Percentiles rank a stretch among this genome's conserved stretches.
Evolutionary conservation across 1,139 yeast species (phyloP).

Genomic region (Pichiaceae sp.): DNA sequence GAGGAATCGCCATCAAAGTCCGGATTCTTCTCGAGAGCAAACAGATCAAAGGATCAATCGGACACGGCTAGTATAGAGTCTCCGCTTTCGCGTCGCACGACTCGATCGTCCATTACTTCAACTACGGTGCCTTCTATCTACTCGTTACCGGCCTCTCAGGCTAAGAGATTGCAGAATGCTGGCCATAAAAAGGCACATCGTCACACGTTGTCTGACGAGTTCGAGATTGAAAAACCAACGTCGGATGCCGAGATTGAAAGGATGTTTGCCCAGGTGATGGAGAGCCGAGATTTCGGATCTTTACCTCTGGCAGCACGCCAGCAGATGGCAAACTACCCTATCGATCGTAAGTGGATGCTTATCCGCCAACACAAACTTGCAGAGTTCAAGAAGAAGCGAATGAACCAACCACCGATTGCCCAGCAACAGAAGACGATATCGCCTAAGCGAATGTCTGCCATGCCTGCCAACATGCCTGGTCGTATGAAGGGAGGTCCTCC

Average conservation of each 20-base stretch:
- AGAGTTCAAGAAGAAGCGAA: conserved; percentile 50
- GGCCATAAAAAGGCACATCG: conserved; percentile 23
- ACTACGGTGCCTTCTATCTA: conserved; percentile 8
- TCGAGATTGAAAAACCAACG: conserved; percentile 45
- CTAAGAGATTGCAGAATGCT: conserved; percentile 17
- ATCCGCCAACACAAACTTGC: conserved; percentile 81
- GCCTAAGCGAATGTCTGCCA: conserved; percentile 1
- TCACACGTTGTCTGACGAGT: conserved; percentile 27
- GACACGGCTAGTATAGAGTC: conserved; percentile 14
- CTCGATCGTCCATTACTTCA: conserved; percentile 15
- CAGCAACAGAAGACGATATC: conserved; percentile 15
- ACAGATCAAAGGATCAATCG: conserved; percentile 3
- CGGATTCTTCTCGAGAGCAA: conserved; percentile 11
- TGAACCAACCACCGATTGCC: conserved; percentile 18
- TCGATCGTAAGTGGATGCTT: conserved; percentile 85
- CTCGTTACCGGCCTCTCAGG: conserved; percentile 20
- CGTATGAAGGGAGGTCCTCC: not conserved
- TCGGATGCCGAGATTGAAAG: conserved; percentile 55
- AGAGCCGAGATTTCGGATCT: conserved; percentile 73
- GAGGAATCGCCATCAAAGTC: conserved; percentile 15
- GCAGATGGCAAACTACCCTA: conserved; percentile 69
- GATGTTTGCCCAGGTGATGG: conserved; percentile 65
- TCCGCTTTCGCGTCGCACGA: conserved; percentile 18
- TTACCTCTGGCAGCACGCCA: conserved; percentile 70
- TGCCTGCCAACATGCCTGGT: not conserved